Evolutionary conservation across 1,284 basidiomycete species (phyloP), one percentile per base, ranked within the genome.

Genomic region (Phellopilus nigrolimitatus): DNA sequence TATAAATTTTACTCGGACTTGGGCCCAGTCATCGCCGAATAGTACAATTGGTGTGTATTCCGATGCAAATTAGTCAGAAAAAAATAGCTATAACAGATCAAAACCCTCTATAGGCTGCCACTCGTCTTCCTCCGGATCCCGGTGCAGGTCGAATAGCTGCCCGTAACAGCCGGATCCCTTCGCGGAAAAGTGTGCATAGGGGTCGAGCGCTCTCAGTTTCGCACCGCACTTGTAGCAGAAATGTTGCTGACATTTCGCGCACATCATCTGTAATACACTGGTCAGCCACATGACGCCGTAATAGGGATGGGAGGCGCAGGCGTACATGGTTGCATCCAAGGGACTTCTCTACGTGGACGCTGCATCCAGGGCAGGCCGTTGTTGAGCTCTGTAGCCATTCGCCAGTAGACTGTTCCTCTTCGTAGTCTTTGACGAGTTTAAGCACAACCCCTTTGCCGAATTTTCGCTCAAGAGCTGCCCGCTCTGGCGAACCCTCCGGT

Each of bases 181-280:
- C 24, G 68, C 74, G 28, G 80, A 82, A 62, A 86, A 91, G 63
- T 91, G 88, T 30, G 59, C 62, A 60, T 90, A 91, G 0, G 87
- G 87, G 56, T 85, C 69, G 7, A 55, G 59, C 5, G 69, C 62
- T 1, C 66, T 55, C 37, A 91, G 64, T 57, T 71, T 75, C 2
- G 64, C 56, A 7, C 83, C 86, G 61, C 88, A 91, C 3, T 82
- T 75, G 60, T 87, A 91, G 69, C 88, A 91, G 60, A 91, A 90
- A 61, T 91, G 88, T 40, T 76, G 69, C 15, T 64, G 59, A 66
- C 85, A 89, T 56, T 80, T 80, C 19, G 69, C 66, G 61, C 88
- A 90, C 5, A 78, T 85, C 84, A 88, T 88, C 84, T 88, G 56
- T 36, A 47, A 15, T 15, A 37, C 13, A 15, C n/a, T 15, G n/a